Evolutionary conservation across 2,329 filamentous ascomycete genomes (phyloP), one percentile per base, ranked within the genome.

Genomic region (Scytalidium sp.): DNA sequence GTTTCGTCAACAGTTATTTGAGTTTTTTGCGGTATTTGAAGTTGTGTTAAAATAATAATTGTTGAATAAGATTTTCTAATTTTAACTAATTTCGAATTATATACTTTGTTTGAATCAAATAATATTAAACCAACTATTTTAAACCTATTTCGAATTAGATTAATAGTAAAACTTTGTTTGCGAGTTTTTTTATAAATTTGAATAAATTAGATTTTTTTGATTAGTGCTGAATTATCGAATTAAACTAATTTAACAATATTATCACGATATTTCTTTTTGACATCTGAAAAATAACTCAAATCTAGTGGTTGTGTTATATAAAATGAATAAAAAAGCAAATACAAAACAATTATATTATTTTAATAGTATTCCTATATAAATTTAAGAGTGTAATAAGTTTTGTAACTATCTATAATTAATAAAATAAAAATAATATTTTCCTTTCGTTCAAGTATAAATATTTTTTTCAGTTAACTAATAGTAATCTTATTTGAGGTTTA

Each of bases 221-320:
- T 36, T 36, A n/a, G 32, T 15, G 5, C 6, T 5, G 32, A 36
- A 36, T 36, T n/a, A 36, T 36, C 32, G 17, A 36, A 36, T 15
- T 36, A n/a, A 36, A n/a, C 32, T 36, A 36, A n/a, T 36, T 36
- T 36, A 15, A n/a, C 32, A 36, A 36, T 36, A 10, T 36, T n/a
- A 36, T 36, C 32, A 36, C 32, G 32, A 36, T 36, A 36, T n/a
- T 36, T 36, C 11, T 43, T 27, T 53, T 67, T 67, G 19, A 68
- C 55, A 41, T 52, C 57, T 22, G 52, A 44, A 53, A 69, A 70
- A 49, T 58, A 63, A 39, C 56, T 60, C 15, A 68, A 56, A 59
- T 69, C 60, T 36, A 69, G 62, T 11, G 64, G 67, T 53, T 72
- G 60, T 13, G 68, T 56, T 10, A 69, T 50, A 54, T 70, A 57